Base-by-base conservation (phyloP, 2,329 filamentous ascomycete genomes). In the Xylaria polymorpha region DNA sequence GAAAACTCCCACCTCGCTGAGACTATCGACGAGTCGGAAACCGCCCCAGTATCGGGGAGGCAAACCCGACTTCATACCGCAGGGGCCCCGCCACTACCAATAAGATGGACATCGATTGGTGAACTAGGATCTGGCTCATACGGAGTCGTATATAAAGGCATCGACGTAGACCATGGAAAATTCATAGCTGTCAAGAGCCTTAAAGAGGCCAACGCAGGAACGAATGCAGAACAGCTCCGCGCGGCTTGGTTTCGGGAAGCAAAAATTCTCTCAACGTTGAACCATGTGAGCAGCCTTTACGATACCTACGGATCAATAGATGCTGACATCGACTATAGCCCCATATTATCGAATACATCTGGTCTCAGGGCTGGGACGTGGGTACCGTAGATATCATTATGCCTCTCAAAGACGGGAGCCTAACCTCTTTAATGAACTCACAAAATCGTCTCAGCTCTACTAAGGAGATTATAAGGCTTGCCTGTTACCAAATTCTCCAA, bases 401-500 rank as follows among this genome's bases (percentile, higher is more conserved):
- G 64, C 32, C 25, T 3, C 10, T 66, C 1, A 48, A 56, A 14
- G 48, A 66, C 0, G 64, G 64, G 5, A 61, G 2, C 5, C n/a
- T 66, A 6, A 1, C 9, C 6, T 56, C 64, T 2, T 41, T 66
- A 9, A 12, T 48, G 14, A 3, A 29, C 4, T 29, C 22, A 2
- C 10, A 14, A n/a, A 29, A 7, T 2, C 7, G 8, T 22, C 48
- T 15, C 3, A 3, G 22, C 10, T 2, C 2, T 35, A 37, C 12
- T 10, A 14, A 50, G 14, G 20, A 55, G 0, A 8, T 60, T 25
- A 37, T 12, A 15, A 0, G 9, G 0, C 2, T 9, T 4, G 29
- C 12, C 7, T 43, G 58, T 4, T 3, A 56, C 15, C 64, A 66
- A 1, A 61, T 61, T 4, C 64, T 66, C 29, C 48, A 61, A 48